These are phyloP conservation scores for Spergularia azorica DNA, from an alignment of 179 eudicot species.

Conservation along the genomic window DNA sequence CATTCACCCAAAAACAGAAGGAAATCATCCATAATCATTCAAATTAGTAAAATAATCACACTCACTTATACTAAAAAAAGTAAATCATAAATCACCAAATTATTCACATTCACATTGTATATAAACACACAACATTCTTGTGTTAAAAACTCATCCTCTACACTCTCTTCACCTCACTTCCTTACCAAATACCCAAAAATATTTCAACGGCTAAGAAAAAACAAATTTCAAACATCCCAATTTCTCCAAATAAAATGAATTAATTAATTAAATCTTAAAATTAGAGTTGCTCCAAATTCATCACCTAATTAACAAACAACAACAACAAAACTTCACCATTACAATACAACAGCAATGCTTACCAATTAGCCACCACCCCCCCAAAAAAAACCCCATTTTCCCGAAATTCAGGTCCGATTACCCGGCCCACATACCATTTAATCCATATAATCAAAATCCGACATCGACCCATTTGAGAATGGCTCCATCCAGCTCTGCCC, in stretches of 20 bases:
- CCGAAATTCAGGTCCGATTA: constrained; percentile 1
- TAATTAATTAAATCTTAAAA: not conserved
- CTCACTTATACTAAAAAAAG: not conserved
- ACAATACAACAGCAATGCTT: not conserved
- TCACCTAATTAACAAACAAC: constrained; percentile 5
- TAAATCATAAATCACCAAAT: not conserved
- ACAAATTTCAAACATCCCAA: not conserved
- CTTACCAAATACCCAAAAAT: not conserved
- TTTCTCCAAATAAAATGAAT: not conserved
- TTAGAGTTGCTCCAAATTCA: not conserved
- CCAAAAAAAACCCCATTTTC: not conserved
- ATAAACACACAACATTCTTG: not conserved
- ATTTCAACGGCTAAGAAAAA: constrained; percentile 27
- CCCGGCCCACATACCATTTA: constrained; percentile 11
- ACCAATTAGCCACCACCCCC: not conserved
- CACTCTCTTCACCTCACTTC: not conserved
- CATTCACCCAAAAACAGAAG: not conserved
- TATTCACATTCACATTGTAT: not conserved
- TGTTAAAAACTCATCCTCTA: too few relatives aligned
- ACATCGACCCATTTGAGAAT: constrained; percentile 34
- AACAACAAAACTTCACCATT: constrained; percentile 5
- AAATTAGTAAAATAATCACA: constrained; percentile 2
- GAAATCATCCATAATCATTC: not conserved
- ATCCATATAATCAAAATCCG: constrained; percentile 18
- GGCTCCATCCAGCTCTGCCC: constrained; percentile 46